Base-by-base conservation (phyloP, 1,139 yeast species). In the Lodderomyces parapsilosis region DNA sequence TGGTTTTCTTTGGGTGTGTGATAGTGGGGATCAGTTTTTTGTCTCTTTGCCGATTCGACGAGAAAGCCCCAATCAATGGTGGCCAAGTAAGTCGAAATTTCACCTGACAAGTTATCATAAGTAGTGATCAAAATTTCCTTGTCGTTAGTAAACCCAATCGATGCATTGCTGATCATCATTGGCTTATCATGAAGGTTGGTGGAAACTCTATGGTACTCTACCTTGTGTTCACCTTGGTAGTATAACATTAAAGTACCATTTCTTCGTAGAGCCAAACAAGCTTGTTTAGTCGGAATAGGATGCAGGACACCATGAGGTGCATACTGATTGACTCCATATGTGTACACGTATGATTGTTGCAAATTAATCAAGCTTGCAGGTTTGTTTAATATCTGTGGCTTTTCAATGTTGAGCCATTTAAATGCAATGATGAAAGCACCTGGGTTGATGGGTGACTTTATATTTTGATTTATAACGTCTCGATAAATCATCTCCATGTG, bases 361-460 rank as follows among this genome's bases (percentile, higher is more conserved):
- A 52, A 52, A 39, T 59, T 60, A 0, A 63, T 58, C 37, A 63
- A 45, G 1, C 54, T 51, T 0, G 87, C 85, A 1, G 85, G 83
- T 17, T 75, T 68, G 51, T 72, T 78, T 17, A 74, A 66, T 38
- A 81, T 66, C 46, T 78, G 78, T 0, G 84, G 76, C 52, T 86
- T 86, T 41, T 84, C 88, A 11, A 80, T 68, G 40, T 81, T 80
- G 36, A 86, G 66, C 95, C 95, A 86, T 50, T 79, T 77, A 58
- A 83, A 76, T 0, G 83, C 78, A 9, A 80, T 67, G 4, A 83
- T 56, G 8, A 53, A 55, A 2, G 59, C 59, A 2, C 51, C 48
- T 8, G 48, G 45, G 30, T 52, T 51, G 1, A 51, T 45, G 9
- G 46, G 36, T 3, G 57, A 43, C 15, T 47, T 45, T n/a, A 50